phyloP scores from a whole-genome alignment of 2,329 filamentous ascomycete genomes.

The Calonectria multiphialidica region DNA sequence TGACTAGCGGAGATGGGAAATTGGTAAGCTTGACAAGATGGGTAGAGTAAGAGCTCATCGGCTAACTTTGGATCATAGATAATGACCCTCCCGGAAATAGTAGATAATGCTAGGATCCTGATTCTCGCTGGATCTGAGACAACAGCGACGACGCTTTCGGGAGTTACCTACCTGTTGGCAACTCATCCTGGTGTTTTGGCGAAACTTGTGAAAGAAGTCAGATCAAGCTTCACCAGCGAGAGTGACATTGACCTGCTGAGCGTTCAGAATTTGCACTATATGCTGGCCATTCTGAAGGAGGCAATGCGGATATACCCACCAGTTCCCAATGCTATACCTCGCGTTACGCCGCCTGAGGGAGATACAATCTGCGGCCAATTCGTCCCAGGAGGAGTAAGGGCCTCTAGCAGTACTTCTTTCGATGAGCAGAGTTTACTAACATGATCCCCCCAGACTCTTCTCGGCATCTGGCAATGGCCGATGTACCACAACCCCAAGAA shows the following conservation, averaged over 20 bases:
- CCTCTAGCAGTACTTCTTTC: too few species aligned
- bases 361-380: constrained; percentile 2
- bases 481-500: constrained; percentile 16
- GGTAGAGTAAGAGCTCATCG: too few species aligned
- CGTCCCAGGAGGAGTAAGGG: neutral
- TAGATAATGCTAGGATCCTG: neutral
- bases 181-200: neutral
- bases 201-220: neutral
- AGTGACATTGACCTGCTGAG: neutral
- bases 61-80: too few species aligned
- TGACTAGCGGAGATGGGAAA: neutral
- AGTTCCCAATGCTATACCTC: constrained; percentile 7
- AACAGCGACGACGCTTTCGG: constrained; percentile 6
- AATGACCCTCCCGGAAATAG: neutral
- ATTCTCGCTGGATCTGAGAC: constrained; percentile 13
- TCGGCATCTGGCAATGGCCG: constrained; percentile 18
- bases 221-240: neutral
- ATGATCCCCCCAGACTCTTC: neutral
- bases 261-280: constrained; percentile 5
- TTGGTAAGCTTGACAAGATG: too few species aligned
- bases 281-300: constrained; percentile 8
- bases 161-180: neutral
- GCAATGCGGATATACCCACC: constrained; percentile 14
- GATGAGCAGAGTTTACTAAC: too few species aligned
- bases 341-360: neutral